phyloP scores from a whole-genome alignment of 1,284 basidiomycete genomes.

The Singerocomus rubriflavus region DNA sequence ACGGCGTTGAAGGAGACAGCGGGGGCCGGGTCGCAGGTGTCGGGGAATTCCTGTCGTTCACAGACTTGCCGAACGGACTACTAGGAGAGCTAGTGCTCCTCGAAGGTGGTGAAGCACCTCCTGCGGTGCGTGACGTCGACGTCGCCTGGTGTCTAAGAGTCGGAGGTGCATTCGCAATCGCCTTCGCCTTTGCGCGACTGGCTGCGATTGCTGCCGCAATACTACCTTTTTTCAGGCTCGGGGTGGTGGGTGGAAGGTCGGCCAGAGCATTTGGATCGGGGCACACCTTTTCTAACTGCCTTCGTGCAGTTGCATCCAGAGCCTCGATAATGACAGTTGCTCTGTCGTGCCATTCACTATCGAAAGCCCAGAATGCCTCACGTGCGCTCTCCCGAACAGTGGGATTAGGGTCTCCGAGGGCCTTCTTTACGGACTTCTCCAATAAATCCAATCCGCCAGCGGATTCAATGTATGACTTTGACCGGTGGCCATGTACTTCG shows the following conservation, averaged over 20 bases:
- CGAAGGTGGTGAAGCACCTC: conserved; percentile 43
- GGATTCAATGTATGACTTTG: conserved; percentile 62
- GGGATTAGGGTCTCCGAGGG: conserved; percentile 77
- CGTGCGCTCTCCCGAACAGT: conserved; percentile 76
- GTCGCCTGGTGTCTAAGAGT: conserved; percentile 75
- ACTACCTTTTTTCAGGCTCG: conserved; percentile 68
- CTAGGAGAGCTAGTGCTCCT: conserved; percentile 43
- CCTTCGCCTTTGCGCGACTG: conserved; percentile 77
- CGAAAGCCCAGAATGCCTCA: conserved; percentile 78
- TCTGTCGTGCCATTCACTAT: conserved; percentile 71
- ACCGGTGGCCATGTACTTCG: conserved; percentile 63
- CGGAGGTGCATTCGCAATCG: conserved; percentile 76
- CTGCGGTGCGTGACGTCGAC: conserved; percentile 54
- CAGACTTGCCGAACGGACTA: conserved; percentile 33
- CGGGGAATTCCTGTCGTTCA: conserved; percentile 37
- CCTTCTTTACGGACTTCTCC: conserved; percentile 71
- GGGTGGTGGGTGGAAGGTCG: conserved; percentile 42
- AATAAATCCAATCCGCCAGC: conserved; percentile 65
- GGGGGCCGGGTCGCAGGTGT: conserved; percentile 40
- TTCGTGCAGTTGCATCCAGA: conserved; percentile 71
- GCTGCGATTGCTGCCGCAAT: conserved; percentile 81
- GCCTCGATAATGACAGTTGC: conserved; percentile 61
- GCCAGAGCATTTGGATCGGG: conserved; percentile 51
- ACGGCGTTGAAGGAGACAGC: conserved; percentile 42
- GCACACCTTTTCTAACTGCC: conserved; percentile 84